Base-by-base conservation (phyloP, 2,329 filamentous ascomycete species). In the Camptophora hylomeconis region DNA sequence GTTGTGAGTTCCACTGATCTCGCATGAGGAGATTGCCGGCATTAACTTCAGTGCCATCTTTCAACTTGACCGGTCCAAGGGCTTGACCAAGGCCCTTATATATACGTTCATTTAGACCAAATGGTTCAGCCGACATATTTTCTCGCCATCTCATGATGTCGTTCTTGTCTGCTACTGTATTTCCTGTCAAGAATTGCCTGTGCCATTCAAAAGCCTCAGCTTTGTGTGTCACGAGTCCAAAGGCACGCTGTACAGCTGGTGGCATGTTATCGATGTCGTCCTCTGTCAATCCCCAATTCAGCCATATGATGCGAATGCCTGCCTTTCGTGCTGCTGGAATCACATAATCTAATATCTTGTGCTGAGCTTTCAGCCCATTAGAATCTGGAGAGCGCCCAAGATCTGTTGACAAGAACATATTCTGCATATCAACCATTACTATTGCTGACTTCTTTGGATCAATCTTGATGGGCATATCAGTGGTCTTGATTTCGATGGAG, bases 211-310 rank as follows among this genome's bases (percentile, higher is more conserved):
- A n/a, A n/a, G n/a, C n/a, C 3, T 35, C 25, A 17, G 37, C 35
- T n/a, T n/a, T n/a, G n/a, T n/a, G n/a, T 5, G 53, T 46, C 14
- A 49, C 45, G 32, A 48, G 52, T 22, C 62, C 58, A 45, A 73
- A 73, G 8, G 61, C 56, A 8, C 61, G 49, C 29, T 58, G 45
- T 3, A 65, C 52, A 9, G 54, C 53, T 5, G 68, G 62, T 5
- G 68, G 67, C 53, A 73, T 62, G 3, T 37, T 45, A 3, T 44
- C 42, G 9, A 72, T 44, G 39, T 72, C 67, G n/a, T 50, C 39
- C n/a, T 68, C 59, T 0, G 56, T 65, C 20, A 73, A 50, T 3
- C 67, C 68, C 69, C 68, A 74, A 41, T 68, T 71, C 23, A 69
- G 51, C 63, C 65, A 69, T 12, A 69, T 47, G 12, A 69, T 41